Percentiles rank a stretch among this genome's conserved stretches.
Evolutionary conservation across 2,329 filamentous ascomycete genomes (phyloP).

Genomic region (Sporothrix luriei): DNA sequence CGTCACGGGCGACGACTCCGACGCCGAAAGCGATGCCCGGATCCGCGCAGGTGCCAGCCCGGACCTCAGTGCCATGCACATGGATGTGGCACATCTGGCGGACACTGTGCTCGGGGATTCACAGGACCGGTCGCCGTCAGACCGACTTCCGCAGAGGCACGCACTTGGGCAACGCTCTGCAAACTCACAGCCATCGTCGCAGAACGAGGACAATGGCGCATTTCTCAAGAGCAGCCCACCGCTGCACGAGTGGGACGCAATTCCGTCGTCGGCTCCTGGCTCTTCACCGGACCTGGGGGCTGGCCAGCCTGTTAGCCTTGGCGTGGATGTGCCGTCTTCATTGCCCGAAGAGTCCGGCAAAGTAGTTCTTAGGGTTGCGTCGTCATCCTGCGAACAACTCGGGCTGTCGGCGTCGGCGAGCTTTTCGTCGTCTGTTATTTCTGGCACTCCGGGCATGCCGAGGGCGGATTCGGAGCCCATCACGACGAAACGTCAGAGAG

Average conservation of each 20-base stretch:
- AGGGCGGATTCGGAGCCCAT: constrained; percentile 4
- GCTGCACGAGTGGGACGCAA: not conserved
- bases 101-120: constrained; percentile 13
- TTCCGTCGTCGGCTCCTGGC: constrained; percentile 12
- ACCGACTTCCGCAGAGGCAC: not conserved
- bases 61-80: constrained; percentile 25
- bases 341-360: constrained; percentile 34
- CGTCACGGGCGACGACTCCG: not conserved
- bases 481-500: not conserved
- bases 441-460: not conserved
- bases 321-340: constrained; percentile 32
- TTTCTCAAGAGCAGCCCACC: not conserved
- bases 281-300: not conserved
- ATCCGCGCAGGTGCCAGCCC: constrained; percentile 9
- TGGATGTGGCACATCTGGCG: not conserved
- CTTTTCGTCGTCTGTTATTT: not conserved
- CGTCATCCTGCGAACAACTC: not conserved
- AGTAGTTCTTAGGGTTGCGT: not conserved
- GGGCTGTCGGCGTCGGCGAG: not conserved
- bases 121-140: not conserved
- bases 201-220: not conserved
- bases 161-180: constrained; percentile 23
- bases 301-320: not conserved
- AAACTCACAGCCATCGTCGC: constrained; percentile 27
- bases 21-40: not conserved